Evolutionary conservation across 2,329 filamentous ascomycete genomes (phyloP).

Genomic region (Cladosporium sp.): DNA sequence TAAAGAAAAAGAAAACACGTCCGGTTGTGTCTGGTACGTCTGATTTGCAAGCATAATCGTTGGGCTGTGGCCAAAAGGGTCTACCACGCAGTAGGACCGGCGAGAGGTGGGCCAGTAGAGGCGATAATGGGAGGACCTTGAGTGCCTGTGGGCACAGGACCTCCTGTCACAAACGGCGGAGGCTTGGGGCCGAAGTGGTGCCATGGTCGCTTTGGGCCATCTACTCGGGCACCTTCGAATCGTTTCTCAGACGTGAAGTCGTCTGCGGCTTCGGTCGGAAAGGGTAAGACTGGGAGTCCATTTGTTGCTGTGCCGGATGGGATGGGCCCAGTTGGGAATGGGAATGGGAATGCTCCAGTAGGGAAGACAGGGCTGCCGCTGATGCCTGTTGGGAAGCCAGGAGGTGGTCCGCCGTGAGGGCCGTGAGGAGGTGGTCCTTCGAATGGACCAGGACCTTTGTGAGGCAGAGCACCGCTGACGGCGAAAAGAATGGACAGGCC

Average conservation of each 20-base stretch:
- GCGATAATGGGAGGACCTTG: background rate
- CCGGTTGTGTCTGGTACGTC: no score
- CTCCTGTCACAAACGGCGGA: background rate
- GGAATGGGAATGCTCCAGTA: constrained; percentile 12
- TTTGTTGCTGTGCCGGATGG: constrained; percentile 3
- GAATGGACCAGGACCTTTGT: background rate
- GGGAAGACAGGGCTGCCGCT: constrained; percentile 7
- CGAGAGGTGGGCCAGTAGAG: background rate
- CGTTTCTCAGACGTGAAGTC: background rate
- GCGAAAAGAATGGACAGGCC: constrained; percentile 5
- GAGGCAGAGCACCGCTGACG: background rate
- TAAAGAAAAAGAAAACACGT: no score
- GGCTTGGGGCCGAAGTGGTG: background rate
- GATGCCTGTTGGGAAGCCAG: constrained; percentile 1
- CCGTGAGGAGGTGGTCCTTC: background rate
- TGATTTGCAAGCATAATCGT: no score
- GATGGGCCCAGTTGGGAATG: background rate
- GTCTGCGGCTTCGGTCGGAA: background rate
- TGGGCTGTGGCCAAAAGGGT: no score
- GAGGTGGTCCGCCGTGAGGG: background rate
- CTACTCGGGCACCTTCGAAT: constrained; percentile 5
- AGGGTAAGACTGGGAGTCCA: background rate
- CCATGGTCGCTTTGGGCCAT: constrained; percentile 10
- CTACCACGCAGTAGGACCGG: background rate
- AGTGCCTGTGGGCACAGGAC: constrained; percentile 4